Percentiles rank a stretch among this genome's conserved stretches.
Conservation (phyloP, 78 protist genomes). For the Tieghemostelium lacteum region DNA sequence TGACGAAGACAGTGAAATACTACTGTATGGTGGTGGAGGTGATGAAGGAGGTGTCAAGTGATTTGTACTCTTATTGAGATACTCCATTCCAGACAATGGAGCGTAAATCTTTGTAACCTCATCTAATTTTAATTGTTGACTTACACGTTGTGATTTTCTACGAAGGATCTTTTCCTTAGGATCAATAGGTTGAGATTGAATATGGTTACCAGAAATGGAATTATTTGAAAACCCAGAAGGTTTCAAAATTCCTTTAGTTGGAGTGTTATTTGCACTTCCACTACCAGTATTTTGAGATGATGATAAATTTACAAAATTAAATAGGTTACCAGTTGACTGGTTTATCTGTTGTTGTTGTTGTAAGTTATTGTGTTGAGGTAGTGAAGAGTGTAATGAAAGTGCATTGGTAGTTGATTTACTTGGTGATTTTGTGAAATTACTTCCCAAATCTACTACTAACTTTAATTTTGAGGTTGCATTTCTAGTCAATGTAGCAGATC, state of each 20-base stretch:
- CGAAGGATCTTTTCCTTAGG: neutral
- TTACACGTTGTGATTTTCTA: conserved; percentile 29
- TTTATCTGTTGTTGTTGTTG: no score
- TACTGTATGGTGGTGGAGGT: neutral
- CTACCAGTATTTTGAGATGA: neutral
- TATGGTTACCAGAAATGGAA: neutral
- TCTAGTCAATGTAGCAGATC: conserved; percentile 45
- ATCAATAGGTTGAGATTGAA: neutral
- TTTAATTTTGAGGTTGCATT: conserved; percentile 16
- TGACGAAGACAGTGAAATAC: neutral
- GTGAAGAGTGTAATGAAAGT: conserved; percentile 51
- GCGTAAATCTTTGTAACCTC: conserved; percentile 72
- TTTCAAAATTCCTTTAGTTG: neutral
- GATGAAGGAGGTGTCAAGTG: neutral
- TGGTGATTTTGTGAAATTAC: conserved; percentile 17
- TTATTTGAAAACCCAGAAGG: neutral
- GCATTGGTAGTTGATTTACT: conserved; percentile 72
- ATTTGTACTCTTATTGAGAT: conserved; percentile 12
- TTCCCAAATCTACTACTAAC: conserved; percentile 30
- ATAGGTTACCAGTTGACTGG: neutral
- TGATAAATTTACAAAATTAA: no score
- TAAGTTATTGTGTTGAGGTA: conserved; percentile 20
- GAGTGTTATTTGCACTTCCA: neutral
- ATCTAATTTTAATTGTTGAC: conserved; percentile 58
- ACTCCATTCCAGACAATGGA: conserved; percentile 62